Percentiles rank a stretch among this genome's conserved stretches.
These are phyloP conservation scores for Capsella rubella DNA, from an alignment of 441 rosid genomes.

Conservation along the genomic window DNA sequence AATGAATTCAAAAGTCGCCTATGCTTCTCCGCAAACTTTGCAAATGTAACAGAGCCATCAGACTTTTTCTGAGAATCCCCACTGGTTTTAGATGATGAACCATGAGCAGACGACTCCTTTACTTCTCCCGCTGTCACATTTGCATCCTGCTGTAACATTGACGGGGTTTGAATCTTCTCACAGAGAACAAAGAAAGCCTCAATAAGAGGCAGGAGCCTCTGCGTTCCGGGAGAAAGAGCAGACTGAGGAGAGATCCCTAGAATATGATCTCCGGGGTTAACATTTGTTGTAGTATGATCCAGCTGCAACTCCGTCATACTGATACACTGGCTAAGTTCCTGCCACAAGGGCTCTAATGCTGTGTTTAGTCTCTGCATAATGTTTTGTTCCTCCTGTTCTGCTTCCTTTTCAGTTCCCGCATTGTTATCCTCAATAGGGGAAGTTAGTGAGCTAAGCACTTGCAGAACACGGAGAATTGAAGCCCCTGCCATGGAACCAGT, in stretches of 20 bases:
- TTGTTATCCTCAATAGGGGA: conserved; percentile 53
- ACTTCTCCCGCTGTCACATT: conserved; percentile 83
- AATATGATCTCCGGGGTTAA: conserved; percentile 66
- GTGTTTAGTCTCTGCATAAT: conserved; percentile 72
- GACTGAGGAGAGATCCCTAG: conserved; percentile 66
- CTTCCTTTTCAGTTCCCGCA: conserved; percentile 47
- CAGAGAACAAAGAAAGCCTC: conserved; percentile 98
- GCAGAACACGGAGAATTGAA: conserved; percentile 87
- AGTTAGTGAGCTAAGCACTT: conserved; percentile 79
- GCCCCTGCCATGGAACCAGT: conserved; percentile 97
- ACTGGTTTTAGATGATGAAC: conserved; percentile 52
- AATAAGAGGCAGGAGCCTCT: conserved; percentile 89
- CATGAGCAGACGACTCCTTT: conserved; percentile 76
- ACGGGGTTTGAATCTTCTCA: conserved; percentile 81
- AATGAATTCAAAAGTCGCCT: conserved; percentile 93
- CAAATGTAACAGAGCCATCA: conserved; percentile 81
- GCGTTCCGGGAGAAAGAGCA: conserved; percentile 92
- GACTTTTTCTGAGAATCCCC: conserved; percentile 71
- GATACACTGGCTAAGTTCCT: conserved; percentile 89
- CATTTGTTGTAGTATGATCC: conserved; percentile 58
- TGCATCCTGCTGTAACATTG: conserved; percentile 68
- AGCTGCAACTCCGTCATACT: conserved; percentile 85
- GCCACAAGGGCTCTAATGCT: conserved; percentile 95
- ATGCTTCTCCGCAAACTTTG: conserved; percentile 96
- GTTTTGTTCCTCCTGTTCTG: conserved; percentile 77